These are phyloP conservation scores for Entrophospora sp. DNA, from an alignment of 192 early-diverging fungal genomes.

Conservation along the genomic window DNA sequence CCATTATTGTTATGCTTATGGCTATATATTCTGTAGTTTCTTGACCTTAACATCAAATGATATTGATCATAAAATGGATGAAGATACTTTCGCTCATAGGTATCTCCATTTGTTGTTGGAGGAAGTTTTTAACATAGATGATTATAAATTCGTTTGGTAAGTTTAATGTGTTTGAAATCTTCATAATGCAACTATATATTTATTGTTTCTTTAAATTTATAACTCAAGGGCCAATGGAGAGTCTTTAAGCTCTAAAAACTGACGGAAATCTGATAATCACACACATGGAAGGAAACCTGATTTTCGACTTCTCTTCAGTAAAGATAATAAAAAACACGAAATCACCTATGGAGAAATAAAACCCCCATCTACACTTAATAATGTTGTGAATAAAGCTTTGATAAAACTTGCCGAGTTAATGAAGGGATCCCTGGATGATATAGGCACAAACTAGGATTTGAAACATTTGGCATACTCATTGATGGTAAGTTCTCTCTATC, in stretches of 20 bases:
- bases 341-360: conserved; percentile 18
- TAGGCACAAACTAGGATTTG: not conserved
- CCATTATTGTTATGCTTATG: conserved; percentile 6
- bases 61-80: not conserved
- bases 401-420: conserved; percentile 11
- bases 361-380: not conserved
- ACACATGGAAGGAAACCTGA: not conserved
- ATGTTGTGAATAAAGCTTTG: conserved; percentile 3
- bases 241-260: conserved; percentile 3
- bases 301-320: conserved; percentile 7
- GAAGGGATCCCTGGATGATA: conserved; percentile 9
- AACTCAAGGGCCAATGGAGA: conserved; percentile 4
- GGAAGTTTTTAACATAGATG: conserved; percentile 4
- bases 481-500: conserved; percentile 3
- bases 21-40: conserved; percentile 13
- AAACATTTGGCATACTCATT: conserved; percentile 7
- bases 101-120: conserved; percentile 4
- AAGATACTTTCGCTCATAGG: conserved; percentile 12
- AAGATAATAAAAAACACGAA: conserved; percentile 4
- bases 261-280: conserved; percentile 1
- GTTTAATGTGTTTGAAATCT: not conserved
- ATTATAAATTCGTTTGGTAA: conserved; percentile 17
- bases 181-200: not conserved
- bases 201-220: conserved; percentile 11
- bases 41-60: conserved; percentile 4